Percentiles rank a stretch among this genome's conserved stretches.
Evolutionary conservation across 148 eudicot genomes (phyloP).

Genomic region (Vaccinium darrowii): DNA sequence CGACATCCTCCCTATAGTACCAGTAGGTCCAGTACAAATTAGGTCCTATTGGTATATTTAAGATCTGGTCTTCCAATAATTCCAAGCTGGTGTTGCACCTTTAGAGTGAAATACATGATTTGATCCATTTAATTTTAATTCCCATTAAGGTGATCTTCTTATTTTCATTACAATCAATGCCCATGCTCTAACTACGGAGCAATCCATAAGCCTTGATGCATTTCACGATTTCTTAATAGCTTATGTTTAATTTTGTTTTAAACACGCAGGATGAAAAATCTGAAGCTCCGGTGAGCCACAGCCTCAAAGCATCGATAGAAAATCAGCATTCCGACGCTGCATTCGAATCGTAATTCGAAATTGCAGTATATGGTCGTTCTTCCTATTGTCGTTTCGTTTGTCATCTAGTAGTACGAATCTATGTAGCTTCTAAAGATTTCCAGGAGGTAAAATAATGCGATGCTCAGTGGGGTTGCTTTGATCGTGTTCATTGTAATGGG

Average conservation of each 20-base stretch:
- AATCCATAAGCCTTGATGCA: background rate
- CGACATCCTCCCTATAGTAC: background rate
- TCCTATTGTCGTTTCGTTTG: background rate
- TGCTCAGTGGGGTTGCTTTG: slow-evolving; percentile 2
- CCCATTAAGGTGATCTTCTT: slow-evolving; percentile 5
- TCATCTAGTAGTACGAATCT: background rate
- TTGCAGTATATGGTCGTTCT: background rate
- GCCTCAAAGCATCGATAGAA: background rate
- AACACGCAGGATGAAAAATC: slow-evolving; percentile 57
- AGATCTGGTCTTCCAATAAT: background rate
- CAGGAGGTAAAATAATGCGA: background rate
- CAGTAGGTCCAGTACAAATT: background rate
- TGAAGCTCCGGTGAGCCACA: slow-evolving; percentile 26
- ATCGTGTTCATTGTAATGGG: background rate
- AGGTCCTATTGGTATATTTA: background rate
- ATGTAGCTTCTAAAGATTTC: background rate
- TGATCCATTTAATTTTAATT: background rate
- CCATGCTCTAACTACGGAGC: background rate
- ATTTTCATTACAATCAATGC: background rate
- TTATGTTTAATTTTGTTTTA: background rate
- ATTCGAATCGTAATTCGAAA: background rate
- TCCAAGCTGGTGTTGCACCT: background rate
- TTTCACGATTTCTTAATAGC: background rate
- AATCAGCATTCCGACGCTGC: slow-evolving; percentile 1
- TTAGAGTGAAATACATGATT: background rate